Evolutionary conservation across 31 red algal species (phyloP).

Genomic region (Porphyra umbilicalis): DNA sequence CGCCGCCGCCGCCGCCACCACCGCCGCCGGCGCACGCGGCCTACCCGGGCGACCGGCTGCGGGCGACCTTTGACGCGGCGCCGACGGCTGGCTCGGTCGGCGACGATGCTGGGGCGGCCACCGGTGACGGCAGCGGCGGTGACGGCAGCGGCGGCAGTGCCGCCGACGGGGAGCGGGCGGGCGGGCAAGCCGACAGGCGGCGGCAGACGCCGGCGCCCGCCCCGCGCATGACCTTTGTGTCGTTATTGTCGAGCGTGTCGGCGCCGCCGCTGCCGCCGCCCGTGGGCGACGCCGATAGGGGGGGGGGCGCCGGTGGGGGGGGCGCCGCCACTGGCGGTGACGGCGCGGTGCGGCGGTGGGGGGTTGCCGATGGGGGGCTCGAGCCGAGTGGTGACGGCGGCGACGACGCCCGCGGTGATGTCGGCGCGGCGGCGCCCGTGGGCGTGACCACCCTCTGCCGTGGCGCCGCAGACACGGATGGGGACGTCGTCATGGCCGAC

Average conservation of each 20-base stretch:
- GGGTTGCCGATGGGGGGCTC: no score
- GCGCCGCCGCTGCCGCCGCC: neutral
- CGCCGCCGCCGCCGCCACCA: neutral
- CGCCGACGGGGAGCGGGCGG: neutral
- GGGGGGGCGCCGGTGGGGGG: neutral
- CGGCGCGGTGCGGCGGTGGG: no score
- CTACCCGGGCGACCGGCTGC: neutral
- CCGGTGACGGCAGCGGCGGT: neutral
- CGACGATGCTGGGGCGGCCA: neutral
- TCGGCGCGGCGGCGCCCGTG: neutral
- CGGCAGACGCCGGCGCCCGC: no score
- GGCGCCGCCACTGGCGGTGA: neutral
- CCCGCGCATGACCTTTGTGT: neutral
- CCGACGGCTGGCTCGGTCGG: neutral
- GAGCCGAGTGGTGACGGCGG: no score
- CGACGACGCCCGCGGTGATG: neutral
- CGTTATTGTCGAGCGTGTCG: neutral
- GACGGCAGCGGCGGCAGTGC: neutral
- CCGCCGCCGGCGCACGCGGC: neutral
- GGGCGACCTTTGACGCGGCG: neutral
- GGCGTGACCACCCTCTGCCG: no score
- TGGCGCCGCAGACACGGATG: neutral
- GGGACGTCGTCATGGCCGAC: neutral
- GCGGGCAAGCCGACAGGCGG: no score
- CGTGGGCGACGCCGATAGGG: neutral